A percentile compares a stretch with the other conserved stretches of the same genome.
phyloP scores from a whole-genome alignment of 805 yeast genomes.

The Brettanomyces anomalus region DNA sequence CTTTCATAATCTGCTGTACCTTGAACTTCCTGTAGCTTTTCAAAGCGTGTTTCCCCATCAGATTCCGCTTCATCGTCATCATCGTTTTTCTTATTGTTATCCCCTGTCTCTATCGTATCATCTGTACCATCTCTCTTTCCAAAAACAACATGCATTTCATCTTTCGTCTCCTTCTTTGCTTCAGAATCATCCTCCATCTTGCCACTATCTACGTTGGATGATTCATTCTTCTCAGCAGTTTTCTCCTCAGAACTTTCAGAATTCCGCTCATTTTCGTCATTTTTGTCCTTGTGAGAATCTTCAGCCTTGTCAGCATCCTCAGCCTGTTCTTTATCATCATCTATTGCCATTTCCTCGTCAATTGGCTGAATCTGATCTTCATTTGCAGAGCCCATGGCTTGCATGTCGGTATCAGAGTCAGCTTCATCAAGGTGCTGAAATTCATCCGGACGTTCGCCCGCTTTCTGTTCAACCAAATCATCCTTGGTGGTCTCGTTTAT shows the following conservation, averaged over 20 bases:
- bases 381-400: slow-evolving; percentile 86
- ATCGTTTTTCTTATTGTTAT: neutral
- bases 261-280: neutral
- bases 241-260: neutral
- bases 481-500: slow-evolving; percentile 58
- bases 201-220: neutral
- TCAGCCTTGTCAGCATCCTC: slow-evolving; percentile 26
- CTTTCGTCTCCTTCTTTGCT: neutral
- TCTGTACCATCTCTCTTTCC: too few relatives aligned
- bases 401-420: slow-evolving; percentile 70
- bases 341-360: slow-evolving; percentile 75
- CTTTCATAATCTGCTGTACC: slow-evolving; percentile 14
- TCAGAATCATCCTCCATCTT: neutral
- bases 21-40: neutral
- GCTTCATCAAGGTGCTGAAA: slow-evolving; percentile 79
- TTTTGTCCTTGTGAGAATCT: slow-evolving; percentile 11
- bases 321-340: slow-evolving; percentile 46
- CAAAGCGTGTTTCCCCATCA: slow-evolving; percentile 5
- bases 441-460: slow-evolving; percentile 72
- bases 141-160: neutral
- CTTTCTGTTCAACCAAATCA: slow-evolving; percentile 40
- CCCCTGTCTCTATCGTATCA: neutral
- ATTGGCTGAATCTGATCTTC: slow-evolving; percentile 69
- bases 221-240: neutral
- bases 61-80: slow-evolving; percentile 19